Evolutionary conservation across 1,139 yeast genomes (phyloP).

Genomic region (Lodderomyces jiufengensis): DNA sequence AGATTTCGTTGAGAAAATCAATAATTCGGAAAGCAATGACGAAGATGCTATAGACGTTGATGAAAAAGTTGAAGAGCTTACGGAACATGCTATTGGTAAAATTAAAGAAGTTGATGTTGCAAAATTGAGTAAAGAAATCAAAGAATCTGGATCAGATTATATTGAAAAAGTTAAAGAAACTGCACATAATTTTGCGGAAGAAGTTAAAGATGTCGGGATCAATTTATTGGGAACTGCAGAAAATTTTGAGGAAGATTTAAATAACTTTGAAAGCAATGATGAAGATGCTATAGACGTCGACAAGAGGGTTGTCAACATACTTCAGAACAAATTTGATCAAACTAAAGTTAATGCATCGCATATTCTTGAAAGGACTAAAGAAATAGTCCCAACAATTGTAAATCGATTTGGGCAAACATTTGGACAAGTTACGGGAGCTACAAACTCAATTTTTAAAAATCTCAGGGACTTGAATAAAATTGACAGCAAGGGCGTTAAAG

Average conservation of each 20-base stretch:
- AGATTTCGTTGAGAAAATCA: not conserved
- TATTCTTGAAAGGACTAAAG: not conserved
- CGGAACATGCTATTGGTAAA: not conserved
- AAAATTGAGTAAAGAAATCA: not conserved
- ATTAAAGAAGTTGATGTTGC: not conserved
- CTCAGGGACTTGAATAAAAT: no score
- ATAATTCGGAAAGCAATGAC: not conserved
- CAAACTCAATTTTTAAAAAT: no score
- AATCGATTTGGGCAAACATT: no score
- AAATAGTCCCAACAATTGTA: slow-evolving; percentile 1
- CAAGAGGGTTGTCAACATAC: not conserved
- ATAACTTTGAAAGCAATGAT: not conserved
- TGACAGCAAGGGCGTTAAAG: not conserved
- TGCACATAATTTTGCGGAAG: not conserved
- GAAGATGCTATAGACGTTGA: not conserved
- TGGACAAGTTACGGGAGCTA: no score
- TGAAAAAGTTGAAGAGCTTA: not conserved
- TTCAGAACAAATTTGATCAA: no score
- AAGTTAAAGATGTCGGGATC: not conserved
- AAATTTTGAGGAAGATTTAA: slow-evolving; percentile 1
- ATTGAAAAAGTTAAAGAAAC: not conserved
- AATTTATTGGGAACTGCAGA: not conserved
- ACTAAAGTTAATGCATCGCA: not conserved
- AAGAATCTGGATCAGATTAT: not conserved
- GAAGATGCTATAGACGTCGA: not conserved